Conservation (phyloP, 2,329 filamentous ascomycete species). For the Chrysosporium keratinophilum region DNA sequence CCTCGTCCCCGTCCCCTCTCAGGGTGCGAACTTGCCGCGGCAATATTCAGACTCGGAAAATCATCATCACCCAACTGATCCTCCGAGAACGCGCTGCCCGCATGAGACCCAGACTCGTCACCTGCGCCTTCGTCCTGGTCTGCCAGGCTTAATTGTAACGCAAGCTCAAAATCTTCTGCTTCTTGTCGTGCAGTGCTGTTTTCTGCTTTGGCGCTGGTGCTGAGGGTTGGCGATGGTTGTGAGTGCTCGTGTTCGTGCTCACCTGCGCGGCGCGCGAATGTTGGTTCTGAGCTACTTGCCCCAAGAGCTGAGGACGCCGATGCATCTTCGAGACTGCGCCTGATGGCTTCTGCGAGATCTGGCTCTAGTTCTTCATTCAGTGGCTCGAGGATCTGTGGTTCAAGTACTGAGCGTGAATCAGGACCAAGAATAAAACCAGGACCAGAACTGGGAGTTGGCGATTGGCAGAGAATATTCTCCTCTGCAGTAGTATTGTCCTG, state of each 20-base stretch:
- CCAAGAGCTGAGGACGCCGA: slow-evolving; percentile 21
- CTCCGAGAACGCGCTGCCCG: background rate
- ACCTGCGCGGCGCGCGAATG: background rate
- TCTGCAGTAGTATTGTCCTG: slow-evolving; percentile 22
- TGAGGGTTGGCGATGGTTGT: background rate
- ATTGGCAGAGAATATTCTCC: background rate
- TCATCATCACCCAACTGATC: background rate
- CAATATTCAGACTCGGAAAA: slow-evolving; percentile 10
- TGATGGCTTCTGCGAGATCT: slow-evolving; percentile 54
- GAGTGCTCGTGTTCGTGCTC: background rate
- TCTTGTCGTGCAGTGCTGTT: slow-evolving; percentile 37
- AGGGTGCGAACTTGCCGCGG: slow-evolving; percentile 28
- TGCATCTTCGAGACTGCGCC: slow-evolving; percentile 38
- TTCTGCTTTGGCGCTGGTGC: slow-evolving; percentile 22
- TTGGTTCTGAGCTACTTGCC: slow-evolving; percentile 17
- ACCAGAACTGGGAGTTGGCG: background rate
- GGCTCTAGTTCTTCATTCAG: slow-evolving; percentile 44
- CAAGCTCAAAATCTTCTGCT: slow-evolving; percentile 51
- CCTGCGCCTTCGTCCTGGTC: slow-evolving; percentile 37
- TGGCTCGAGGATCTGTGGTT: slow-evolving; percentile 15
- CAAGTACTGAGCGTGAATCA: background rate
- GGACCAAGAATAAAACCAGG: too few species aligned
- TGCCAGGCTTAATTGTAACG: slow-evolving; percentile 51
- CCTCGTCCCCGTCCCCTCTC: background rate
- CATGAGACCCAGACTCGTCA: background rate